Percentiles rank a stretch among this genome's conserved stretches.
Evolutionary conservation across 2,329 filamentous ascomycete genomes (phyloP).

Genomic region (Fusarium pilosicola): DNA sequence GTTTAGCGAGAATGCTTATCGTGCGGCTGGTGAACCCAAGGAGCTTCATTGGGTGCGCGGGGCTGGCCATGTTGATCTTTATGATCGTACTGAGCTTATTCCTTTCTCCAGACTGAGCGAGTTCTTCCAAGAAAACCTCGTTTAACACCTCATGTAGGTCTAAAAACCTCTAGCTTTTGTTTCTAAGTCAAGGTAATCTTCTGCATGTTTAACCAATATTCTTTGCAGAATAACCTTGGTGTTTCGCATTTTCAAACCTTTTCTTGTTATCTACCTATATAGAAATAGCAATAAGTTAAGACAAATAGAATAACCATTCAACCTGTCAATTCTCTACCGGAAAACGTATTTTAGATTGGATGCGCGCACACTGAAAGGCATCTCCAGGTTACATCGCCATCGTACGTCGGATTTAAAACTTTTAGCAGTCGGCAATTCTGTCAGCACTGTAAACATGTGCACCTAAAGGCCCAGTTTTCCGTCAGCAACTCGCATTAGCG

Average conservation of each 20-base stretch:
- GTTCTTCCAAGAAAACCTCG: neutral
- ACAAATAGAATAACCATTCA: neutral
- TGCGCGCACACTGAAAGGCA: too few relatives aligned
- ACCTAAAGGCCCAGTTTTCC: accelerated
- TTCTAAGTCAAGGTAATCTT: neutral
- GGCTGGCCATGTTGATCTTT: neutral
- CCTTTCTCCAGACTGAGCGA: neutral
- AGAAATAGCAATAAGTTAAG: neutral
- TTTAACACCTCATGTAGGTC: accelerated
- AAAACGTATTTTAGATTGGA: neutral
- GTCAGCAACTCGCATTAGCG: neutral
- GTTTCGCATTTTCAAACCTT: neutral
- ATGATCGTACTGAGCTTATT: neutral
- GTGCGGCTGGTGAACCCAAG: neutral
- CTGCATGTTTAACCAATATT: neutral
- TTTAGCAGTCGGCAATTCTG: neutral
- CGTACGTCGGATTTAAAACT: neutral
- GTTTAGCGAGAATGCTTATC: neutral
- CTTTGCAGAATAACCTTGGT: neutral
- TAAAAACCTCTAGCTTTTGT: accelerated
- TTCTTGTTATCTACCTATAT: neutral
- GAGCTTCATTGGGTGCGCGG: neutral
- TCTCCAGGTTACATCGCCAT: neutral
- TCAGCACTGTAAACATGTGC: neutral
- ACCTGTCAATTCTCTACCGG: too few relatives aligned